These are phyloP conservation scores for Saturnispora mendoncae DNA, from an alignment of 805 yeast genomes.

Conservation along the genomic window DNA sequence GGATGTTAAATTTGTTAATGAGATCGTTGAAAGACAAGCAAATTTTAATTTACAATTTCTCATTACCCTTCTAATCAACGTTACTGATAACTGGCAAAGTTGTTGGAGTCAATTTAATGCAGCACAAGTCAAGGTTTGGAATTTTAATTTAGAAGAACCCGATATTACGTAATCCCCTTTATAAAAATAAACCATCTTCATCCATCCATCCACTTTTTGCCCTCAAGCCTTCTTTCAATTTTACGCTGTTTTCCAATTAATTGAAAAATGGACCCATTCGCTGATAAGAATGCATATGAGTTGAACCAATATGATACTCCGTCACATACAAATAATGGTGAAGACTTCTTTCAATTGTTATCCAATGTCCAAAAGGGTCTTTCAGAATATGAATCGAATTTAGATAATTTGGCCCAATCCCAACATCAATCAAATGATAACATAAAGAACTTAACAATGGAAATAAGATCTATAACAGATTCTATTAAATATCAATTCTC, in stretches of 20 bases:
- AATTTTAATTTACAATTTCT: constrained; percentile 17
- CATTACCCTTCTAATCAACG: constrained; percentile 11
- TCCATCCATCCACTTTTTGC: neutral
- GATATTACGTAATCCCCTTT: neutral
- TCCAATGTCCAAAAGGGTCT: constrained; percentile 4
- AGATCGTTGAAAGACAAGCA: constrained; percentile 35
- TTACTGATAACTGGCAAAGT: constrained; percentile 22
- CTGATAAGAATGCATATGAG: constrained; percentile 7
- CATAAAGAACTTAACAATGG: neutral
- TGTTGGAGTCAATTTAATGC: constrained; percentile 21
- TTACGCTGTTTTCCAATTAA: no score
- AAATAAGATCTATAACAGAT: constrained; percentile 9
- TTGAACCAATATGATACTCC: neutral
- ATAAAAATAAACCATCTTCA: neutral
- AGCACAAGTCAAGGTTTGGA: constrained; percentile 24
- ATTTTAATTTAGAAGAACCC: neutral
- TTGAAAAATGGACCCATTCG: constrained; percentile 7
- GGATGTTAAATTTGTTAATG: constrained; percentile 38
- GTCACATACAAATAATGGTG: neutral
- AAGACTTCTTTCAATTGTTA: constrained; percentile 2
- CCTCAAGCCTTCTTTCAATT: neutral
- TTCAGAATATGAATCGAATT: constrained; percentile 6
- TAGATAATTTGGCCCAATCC: constrained; percentile 4
- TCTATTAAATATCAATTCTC: constrained; percentile 61
- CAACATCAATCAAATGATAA: constrained; percentile 3